Percentiles rank a stretch among this genome's conserved stretches.
Conservation (phyloP, 305 asterid genomes). For the Euphrasia arctica region DNA sequence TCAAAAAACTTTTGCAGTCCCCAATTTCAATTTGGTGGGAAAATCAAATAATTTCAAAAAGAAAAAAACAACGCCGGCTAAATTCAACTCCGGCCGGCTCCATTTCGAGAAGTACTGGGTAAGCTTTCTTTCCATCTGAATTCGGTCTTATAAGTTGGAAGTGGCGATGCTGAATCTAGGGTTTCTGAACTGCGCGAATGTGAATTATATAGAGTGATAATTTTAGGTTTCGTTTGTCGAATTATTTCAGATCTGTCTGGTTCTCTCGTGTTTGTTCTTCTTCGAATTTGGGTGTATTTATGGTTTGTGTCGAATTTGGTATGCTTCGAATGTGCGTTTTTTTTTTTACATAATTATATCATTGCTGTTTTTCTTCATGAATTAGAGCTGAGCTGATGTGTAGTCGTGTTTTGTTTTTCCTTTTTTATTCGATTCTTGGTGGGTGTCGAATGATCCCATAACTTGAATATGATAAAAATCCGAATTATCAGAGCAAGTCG, state of each 20-base stretch:
- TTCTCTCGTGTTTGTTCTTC: neutral
- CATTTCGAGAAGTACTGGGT: constrained; percentile 31
- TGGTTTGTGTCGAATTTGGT: constrained; percentile 20
- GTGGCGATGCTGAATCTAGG: constrained; percentile 22
- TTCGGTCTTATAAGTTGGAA: neutral
- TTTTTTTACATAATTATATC: constrained; percentile 2
- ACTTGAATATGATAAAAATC: neutral
- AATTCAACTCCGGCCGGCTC: constrained; percentile 24
- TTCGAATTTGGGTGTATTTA: constrained; percentile 13
- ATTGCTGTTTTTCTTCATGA: constrained; percentile 22
- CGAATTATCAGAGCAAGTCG: too few relatives aligned
- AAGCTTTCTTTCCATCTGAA: constrained; percentile 15
- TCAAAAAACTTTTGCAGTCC: constrained; percentile 31
- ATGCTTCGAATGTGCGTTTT: neutral
- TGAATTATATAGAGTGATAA: constrained; percentile 17
- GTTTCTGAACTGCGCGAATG: constrained; percentile 30
- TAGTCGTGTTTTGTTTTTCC: neutral
- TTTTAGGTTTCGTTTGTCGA: constrained; percentile 21
- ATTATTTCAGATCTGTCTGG: constrained; percentile 36
- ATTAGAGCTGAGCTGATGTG: constrained; percentile 13
- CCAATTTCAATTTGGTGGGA: constrained; percentile 43
- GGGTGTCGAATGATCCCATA: neutral
- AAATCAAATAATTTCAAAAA: constrained; percentile 19
- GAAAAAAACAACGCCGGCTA: constrained; percentile 12
- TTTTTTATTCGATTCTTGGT: neutral